Evolutionary conservation across 176 grass and related monocot species (phyloP).

Genomic region (Elaeis guineensis): DNA sequence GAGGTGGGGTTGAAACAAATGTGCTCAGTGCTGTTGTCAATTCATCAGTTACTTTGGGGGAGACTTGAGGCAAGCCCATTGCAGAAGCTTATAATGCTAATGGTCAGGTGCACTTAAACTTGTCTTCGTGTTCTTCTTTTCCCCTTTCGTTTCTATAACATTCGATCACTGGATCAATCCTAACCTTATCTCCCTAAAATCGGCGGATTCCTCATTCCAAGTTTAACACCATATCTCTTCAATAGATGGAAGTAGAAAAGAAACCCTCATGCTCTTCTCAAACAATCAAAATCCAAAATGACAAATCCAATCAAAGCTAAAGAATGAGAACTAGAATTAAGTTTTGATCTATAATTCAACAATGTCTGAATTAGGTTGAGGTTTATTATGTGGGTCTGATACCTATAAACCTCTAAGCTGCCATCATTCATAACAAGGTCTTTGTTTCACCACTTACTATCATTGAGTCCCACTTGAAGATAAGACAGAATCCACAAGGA

Average conservation of each 20-base stretch:
- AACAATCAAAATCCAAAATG: slow-evolving; percentile 1
- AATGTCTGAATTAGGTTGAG: slow-evolving; percentile 11
- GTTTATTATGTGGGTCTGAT: slow-evolving; percentile 11
- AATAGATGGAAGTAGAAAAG: background rate
- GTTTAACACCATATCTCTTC: background rate
- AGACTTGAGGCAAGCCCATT: slow-evolving; percentile 84
- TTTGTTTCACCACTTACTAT: background rate
- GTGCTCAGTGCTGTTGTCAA: slow-evolving; percentile 27
- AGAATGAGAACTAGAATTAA: background rate
- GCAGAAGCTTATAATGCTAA: background rate
- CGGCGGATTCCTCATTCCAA: too few species aligned
- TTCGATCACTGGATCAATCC: background rate
- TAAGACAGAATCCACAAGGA: background rate
- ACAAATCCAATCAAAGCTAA: background rate
- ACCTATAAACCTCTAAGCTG: too few species aligned
- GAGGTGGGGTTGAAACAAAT: slow-evolving; percentile 28
- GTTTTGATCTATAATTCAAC: slow-evolving; percentile 8
- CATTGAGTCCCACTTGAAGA: slow-evolving; percentile 12
- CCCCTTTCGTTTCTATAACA: background rate
- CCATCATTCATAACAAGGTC: too few species aligned
- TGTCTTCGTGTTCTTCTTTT: background rate
- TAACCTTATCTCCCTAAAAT: background rate
- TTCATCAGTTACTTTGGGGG: slow-evolving; percentile 28
- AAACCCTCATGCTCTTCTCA: background rate
- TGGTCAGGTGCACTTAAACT: background rate